Evolutionary conservation across 2,329 filamentous ascomycete genomes (phyloP).

Genomic region (Triangularia setosa): DNA sequence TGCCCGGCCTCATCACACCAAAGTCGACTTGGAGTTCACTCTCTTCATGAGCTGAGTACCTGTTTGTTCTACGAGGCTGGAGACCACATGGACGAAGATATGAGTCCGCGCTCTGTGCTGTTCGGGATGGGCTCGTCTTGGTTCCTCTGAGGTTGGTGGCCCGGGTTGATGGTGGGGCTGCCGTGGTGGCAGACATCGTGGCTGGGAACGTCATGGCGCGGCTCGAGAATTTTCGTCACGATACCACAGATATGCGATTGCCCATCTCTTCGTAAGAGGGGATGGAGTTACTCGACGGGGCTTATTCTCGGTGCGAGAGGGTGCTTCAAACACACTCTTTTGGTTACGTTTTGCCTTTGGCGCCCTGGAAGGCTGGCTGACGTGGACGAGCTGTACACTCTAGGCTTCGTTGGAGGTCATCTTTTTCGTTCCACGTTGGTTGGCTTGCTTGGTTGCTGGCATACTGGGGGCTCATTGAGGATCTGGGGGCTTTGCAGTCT

Average conservation of each 20-base stretch:
- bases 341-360: slow-evolving; percentile 48
- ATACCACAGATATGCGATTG: slow-evolving; percentile 99
- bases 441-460: slow-evolving; percentile 24
- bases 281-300: slow-evolving; percentile 97
- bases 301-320: slow-evolving; percentile 99
- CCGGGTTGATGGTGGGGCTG: slow-evolving; percentile 39
- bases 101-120: slow-evolving; percentile 63
- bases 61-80: slow-evolving; percentile 29
- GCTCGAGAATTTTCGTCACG: slow-evolving; percentile 78
- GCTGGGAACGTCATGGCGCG: slow-evolving; percentile 44
- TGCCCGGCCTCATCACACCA: slow-evolving; percentile 28
- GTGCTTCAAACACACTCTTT: slow-evolving; percentile 40
- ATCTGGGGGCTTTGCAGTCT: slow-evolving; percentile 45
- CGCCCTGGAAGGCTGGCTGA: slow-evolving; percentile 41
- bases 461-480: slow-evolving; percentile 2
- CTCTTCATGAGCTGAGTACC: slow-evolving; percentile 8
- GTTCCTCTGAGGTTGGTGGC: slow-evolving; percentile 17
- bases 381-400: slow-evolving; percentile 27
- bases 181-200: slow-evolving; percentile 35
- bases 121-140: slow-evolving; percentile 23
- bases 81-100: slow-evolving; percentile 78
- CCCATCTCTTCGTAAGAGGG: slow-evolving; percentile 39
- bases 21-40: slow-evolving; percentile 30
- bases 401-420: slow-evolving; percentile 38
- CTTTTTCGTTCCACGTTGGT: slow-evolving; percentile 26